Evolutionary conservation across 805 yeast species (phyloP), one percentile per base, ranked within the genome.

Genomic region (Kregervanrija delftensis): DNA sequence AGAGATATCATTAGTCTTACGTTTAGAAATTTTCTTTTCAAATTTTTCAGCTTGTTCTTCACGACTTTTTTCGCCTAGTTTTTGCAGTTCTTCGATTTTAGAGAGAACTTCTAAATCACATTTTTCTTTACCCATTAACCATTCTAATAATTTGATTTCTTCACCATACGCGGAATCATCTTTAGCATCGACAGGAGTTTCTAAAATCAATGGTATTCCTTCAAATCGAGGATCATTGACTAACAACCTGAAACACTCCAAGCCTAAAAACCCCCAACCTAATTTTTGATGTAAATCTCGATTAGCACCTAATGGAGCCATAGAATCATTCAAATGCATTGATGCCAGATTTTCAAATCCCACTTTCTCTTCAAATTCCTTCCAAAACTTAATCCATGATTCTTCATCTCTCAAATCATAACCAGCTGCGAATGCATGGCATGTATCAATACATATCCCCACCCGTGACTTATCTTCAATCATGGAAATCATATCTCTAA

Each of bases 381-480:
- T 61, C 95, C 96, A 85, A 61, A 93, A 90, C 37, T 66, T 64
- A 9, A 72, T 69, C 65, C 81, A 86, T 11, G 67, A 59, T 30
- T 71, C 78, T 47, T 73, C 74, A 13, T 74, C 73, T n/a, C 81
- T 65, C 39, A 93, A 73, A 59, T 93, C 97, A 60, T 86, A 90
- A 1, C 99, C 99, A 1, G 98, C 96, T 1, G 98, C 96, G 69
- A 86, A 89, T 0, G 96, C 73, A 63, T 93, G 99, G 61, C 99
- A 93, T 0, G 98, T 93, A 61, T 93, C 99, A 12, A 93, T 73
- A 60, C 99, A 93, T 1, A 93, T 96, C 4, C 99, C 98, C n/a
- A 93, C 82, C 45, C 99, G 72, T 1, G 66, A 59, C 62, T 90
- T 90, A 57, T 89, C 77, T 1, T 88, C 84, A n/a, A 93, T 76